Conservation (phyloP, 257 asterid genomes). For the Petunia secreta region DNA sequence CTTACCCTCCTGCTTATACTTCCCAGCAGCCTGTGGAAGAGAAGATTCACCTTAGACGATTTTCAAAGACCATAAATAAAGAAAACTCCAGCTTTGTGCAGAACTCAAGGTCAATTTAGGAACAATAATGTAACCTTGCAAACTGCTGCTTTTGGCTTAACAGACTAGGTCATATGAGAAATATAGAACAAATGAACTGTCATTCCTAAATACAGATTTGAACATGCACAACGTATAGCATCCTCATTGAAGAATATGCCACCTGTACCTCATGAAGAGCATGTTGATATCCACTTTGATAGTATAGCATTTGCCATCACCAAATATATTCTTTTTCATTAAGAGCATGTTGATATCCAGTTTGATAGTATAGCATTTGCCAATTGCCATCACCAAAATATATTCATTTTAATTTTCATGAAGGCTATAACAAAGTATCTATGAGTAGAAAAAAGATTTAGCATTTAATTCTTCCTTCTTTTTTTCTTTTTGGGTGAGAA, state of each 20-base stretch:
- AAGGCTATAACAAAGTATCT: background rate
- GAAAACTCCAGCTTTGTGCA: background rate
- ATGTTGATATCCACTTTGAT: background rate
- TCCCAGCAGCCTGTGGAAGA: conserved; percentile 75
- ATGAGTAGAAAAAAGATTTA: background rate
- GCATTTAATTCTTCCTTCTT: background rate
- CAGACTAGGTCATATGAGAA: background rate
- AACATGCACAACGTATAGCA: background rate
- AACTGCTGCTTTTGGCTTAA: background rate
- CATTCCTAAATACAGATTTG: background rate
- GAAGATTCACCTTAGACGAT: conserved; percentile 15
- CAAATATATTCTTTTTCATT: background rate
- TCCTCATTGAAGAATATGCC: background rate
- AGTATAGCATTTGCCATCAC: background rate
- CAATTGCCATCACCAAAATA: background rate
- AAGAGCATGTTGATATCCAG: background rate
- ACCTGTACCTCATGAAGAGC: background rate
- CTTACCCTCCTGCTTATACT: conserved; percentile 97
- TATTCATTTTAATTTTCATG: background rate
- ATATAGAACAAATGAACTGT: background rate
- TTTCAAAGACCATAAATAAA: background rate
- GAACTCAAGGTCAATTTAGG: background rate
- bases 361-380: background rate
- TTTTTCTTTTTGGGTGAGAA: background rate
- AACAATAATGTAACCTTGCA: background rate